Percentiles rank a stretch among this genome's conserved stretches.
These are phyloP conservation scores for Pyrus betulifolia DNA, from an alignment of 306 rosid genomes.

Conservation along the genomic window DNA sequence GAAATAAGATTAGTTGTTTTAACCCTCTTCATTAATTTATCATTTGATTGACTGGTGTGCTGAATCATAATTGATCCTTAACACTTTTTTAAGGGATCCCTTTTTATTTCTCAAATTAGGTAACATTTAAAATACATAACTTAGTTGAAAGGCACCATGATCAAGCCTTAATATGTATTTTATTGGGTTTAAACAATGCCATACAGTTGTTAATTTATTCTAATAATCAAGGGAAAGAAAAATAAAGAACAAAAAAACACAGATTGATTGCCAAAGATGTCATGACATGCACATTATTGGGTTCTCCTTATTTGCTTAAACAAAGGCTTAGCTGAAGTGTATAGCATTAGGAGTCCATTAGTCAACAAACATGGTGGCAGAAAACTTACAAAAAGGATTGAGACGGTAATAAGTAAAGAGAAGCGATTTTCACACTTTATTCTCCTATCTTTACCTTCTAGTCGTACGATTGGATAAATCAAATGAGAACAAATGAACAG, in stretches of 20 bases:
- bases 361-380: conserved; percentile 16
- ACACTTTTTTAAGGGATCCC: neutral
- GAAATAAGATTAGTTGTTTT: neutral
- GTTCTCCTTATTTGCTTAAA: conserved; percentile 7
- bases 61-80: neutral
- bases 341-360: conserved; percentile 17
- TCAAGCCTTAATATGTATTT: neutral
- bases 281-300: conserved; percentile 9
- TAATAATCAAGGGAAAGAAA: neutral
- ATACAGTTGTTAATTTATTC: neutral
- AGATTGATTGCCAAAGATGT: conserved; percentile 5
- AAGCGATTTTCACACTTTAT: neutral
- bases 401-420: neutral
- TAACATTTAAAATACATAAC: neutral
- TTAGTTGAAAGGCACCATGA: neutral
- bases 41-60: neutral
- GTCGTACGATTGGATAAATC: neutral
- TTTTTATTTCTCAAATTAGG: neutral
- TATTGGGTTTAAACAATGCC: neutral
- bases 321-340: conserved; percentile 21
- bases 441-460: neutral
- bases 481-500: neutral
- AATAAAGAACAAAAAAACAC: neutral
- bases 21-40: neutral
- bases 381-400: conserved; percentile 3